These are phyloP conservation scores for Eucommia ulmoides DNA, from an alignment of 257 asterid genomes.

Conservation along the genomic window DNA sequence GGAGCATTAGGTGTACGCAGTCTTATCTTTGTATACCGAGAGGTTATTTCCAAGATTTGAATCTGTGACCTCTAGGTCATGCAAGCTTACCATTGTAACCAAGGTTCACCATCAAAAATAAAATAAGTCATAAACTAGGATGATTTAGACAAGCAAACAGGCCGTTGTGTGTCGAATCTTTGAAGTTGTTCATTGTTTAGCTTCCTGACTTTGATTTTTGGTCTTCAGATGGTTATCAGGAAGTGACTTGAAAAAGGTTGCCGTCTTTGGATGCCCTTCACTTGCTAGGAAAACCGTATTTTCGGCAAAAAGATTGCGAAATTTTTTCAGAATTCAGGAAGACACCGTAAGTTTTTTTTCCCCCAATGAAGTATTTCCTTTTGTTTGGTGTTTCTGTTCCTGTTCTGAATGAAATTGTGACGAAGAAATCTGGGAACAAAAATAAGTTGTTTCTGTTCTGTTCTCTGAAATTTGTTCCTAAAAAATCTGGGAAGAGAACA, in stretches of 20 bases:
- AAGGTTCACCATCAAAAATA: no score
- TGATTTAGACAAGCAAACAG: background rate
- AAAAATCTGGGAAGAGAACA: no score
- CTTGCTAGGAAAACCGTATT: conserved; percentile 23
- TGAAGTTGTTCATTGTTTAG: conserved; percentile 2
- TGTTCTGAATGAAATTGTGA: no score
- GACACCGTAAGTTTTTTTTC: background rate
- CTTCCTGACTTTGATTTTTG: conserved; percentile 4
- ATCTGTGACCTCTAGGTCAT: no score
- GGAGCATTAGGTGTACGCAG: background rate
- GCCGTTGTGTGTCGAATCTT: background rate
- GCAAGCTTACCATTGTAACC: no score
- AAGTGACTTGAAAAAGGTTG: conserved; percentile 63
- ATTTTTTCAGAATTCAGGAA: conserved; percentile 26
- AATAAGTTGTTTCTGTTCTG: no score
- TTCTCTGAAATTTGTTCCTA: no score
- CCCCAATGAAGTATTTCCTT: conserved; percentile 1
- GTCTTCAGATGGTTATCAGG: conserved; percentile 76
- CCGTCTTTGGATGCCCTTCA: conserved; percentile 77
- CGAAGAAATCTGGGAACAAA: no score
- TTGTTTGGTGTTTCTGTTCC: conserved; percentile 47
- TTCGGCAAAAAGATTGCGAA: conserved; percentile 65
- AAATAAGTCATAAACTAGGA: background rate
- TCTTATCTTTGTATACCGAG: background rate
- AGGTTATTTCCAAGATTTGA: background rate